A percentile compares a stretch with the other conserved stretches of the same genome.
Evolutionary conservation across 2,329 filamentous ascomycete species (phyloP).

Genomic region (Pseudohalonectria lignicola): DNA sequence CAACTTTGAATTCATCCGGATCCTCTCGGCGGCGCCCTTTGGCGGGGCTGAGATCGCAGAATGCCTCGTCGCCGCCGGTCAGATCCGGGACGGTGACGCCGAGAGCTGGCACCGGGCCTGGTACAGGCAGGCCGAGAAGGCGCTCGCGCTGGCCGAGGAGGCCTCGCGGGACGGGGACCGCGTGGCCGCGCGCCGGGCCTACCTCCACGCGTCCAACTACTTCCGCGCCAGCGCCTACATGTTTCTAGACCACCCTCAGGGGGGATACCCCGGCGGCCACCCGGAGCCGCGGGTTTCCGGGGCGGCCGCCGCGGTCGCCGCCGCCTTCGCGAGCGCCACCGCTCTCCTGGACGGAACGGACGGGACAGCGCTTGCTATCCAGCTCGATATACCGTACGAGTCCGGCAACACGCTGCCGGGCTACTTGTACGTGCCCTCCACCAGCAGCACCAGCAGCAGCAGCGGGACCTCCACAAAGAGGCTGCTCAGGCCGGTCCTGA

Average conservation of each 20-base stretch:
- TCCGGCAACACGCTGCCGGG: constrained; percentile 11
- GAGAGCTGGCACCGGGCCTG: constrained; percentile 19
- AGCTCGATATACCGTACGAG: constrained; percentile 22
- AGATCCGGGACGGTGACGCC: constrained; percentile 17
- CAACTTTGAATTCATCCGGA: constrained; percentile 19
- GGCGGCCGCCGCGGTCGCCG: too few relatives aligned
- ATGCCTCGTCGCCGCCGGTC: constrained; percentile 14
- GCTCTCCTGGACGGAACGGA: too few relatives aligned
- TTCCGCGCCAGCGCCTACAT: constrained; percentile 9
- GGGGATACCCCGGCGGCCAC: too few relatives aligned
- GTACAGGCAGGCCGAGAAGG: constrained; percentile 11
- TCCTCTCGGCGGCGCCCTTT: constrained; percentile 16
- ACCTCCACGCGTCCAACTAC: constrained; percentile 19
- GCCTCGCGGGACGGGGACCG: constrained; percentile 5
- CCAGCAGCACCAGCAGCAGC: constrained; percentile 5
- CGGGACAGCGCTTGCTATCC: too few relatives aligned
- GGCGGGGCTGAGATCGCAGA: constrained; percentile 19
- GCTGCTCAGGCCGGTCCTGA: constrained; percentile 15
- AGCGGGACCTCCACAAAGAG: too few relatives aligned
- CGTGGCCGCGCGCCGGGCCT: constrained; percentile 13
- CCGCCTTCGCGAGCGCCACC: too few relatives aligned
- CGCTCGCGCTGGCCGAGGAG: constrained; percentile 15
- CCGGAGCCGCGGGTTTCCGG: too few relatives aligned
- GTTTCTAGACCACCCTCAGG: too few relatives aligned
- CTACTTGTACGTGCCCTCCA: constrained; percentile 15